Conservation (phyloP, 2,329 filamentous ascomycete species). For the Fusarium sarcochroum region DNA sequence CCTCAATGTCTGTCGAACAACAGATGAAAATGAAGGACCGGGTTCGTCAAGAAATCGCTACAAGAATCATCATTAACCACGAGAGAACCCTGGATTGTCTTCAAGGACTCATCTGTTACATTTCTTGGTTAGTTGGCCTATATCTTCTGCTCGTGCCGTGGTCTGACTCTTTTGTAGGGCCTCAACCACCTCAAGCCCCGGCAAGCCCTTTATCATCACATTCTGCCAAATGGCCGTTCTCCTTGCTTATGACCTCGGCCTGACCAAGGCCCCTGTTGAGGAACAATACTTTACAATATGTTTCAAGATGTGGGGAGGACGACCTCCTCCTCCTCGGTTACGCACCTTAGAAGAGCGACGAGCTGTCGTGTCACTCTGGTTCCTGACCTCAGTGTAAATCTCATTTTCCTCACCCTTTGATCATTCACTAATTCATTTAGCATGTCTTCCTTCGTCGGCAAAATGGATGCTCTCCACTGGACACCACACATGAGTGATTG, state of each 20-base stretch:
- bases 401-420: not conserved
- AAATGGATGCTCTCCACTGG: conserved; percentile 68
- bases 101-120: conserved; percentile 62
- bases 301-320: conserved; percentile 54
- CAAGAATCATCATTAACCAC: conserved; percentile 62
- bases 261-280: conserved; percentile 57
- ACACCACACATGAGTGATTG: conserved; percentile 71
- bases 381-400: conserved; percentile 54
- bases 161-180: conserved; percentile 51
- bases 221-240: conserved; percentile 60
- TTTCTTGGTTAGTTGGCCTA: conserved; percentile 58
- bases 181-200: conserved; percentile 54
- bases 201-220: conserved; percentile 61
- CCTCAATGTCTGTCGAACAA: conserved; percentile 58
- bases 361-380: conserved; percentile 64
- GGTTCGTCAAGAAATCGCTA: conserved; percentile 60
- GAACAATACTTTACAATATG: conserved; percentile 55
- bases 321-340: conserved; percentile 47
- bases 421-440: conserved; percentile 42
- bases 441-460: conserved; percentile 58
- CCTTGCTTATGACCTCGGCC: conserved; percentile 62
- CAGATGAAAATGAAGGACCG: conserved; percentile 58
- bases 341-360: conserved; percentile 66
- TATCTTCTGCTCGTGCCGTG: not conserved
- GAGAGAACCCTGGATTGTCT: conserved; percentile 67